These are phyloP conservation scores for Cutaneotrichosporon sp. DNA, from an alignment of 1,284 basidiomycete species.

Conservation along the genomic window DNA sequence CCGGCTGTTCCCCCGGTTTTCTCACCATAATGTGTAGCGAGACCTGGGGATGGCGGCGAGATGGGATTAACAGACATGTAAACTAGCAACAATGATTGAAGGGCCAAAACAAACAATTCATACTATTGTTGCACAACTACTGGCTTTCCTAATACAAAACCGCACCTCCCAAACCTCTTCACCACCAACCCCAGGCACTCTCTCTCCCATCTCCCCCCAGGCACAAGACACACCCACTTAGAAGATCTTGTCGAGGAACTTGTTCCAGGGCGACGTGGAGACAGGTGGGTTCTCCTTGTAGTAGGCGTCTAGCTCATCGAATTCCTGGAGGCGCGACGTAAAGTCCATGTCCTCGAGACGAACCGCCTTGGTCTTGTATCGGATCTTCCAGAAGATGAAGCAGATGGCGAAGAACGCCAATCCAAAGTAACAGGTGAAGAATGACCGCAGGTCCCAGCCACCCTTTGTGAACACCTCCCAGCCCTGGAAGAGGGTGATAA, in stretches of 20 bases:
- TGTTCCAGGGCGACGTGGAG: constrained; percentile 8
- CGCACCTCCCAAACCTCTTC: too few species aligned
- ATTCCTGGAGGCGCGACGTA: constrained; percentile 1
- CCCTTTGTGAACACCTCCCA: constrained; percentile 27
- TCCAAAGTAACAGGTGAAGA: constrained; percentile 30
- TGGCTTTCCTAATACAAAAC: too few species aligned
- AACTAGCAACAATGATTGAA: too few species aligned
- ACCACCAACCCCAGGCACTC: too few species aligned
- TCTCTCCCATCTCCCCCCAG: not conserved
- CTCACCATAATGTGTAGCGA: too few species aligned
- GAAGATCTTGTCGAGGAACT: constrained; percentile 12
- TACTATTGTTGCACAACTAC: too few species aligned
- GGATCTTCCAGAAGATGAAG: constrained; percentile 20
- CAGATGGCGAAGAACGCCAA: not conserved
- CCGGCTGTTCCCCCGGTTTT: too few species aligned
- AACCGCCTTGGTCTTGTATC: constrained; percentile 16
- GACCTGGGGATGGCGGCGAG: too few species aligned
- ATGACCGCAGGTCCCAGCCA: constrained; percentile 20
- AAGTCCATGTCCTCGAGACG: constrained; percentile 13
- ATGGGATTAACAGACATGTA: too few species aligned
- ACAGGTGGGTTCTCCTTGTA: constrained; percentile 9
- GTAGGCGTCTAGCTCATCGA: constrained; percentile 5
- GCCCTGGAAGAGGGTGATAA: constrained; percentile 32
- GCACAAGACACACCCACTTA: not conserved
- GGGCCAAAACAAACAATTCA: too few species aligned